Evolutionary conservation across 495 filamentous ascomycete species (phyloP).

Genomic region (Neurospora sp.): DNA sequence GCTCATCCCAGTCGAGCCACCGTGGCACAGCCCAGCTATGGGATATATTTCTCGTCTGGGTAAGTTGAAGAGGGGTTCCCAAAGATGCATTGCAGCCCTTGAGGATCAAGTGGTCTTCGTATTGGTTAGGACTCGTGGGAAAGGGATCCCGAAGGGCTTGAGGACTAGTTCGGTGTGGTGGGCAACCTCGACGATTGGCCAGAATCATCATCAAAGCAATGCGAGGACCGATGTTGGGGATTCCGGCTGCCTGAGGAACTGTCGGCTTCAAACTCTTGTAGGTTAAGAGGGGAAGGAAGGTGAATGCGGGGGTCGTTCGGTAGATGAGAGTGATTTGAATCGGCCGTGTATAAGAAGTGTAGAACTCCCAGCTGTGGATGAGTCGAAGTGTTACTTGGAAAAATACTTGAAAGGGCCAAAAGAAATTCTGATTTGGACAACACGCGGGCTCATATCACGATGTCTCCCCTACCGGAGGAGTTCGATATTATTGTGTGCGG

Average conservation of each 20-base stretch:
- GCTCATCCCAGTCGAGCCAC: not conserved
- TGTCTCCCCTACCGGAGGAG: conserved; percentile 50
- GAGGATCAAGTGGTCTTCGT: not conserved
- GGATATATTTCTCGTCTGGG: not conserved
- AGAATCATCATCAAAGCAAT: not conserved
- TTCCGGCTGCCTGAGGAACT: not conserved
- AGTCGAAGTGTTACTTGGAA: not conserved
- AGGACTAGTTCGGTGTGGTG: not conserved
- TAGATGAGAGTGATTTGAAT: not conserved
- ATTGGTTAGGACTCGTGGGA: not conserved
- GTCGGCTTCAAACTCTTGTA: not conserved
- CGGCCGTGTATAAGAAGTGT: not conserved
- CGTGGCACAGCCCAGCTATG: not conserved
- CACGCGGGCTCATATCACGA: conserved; percentile 5
- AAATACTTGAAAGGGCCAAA: not conserved
- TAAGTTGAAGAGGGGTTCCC: conserved; percentile 18
- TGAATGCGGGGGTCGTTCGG: not conserved
- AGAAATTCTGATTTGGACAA: not conserved
- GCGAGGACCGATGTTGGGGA: not conserved
- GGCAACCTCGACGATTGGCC: not conserved
- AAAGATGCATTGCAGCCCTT: conserved; percentile 12
- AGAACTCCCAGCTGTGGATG: not conserved
- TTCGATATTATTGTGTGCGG: conserved; percentile 80
- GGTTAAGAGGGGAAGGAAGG: not conserved
- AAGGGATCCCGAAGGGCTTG: not conserved